Evolutionary conservation across 495 filamentous ascomycete genomes (phyloP).

Genomic region (Lentithecium fluviatile): DNA sequence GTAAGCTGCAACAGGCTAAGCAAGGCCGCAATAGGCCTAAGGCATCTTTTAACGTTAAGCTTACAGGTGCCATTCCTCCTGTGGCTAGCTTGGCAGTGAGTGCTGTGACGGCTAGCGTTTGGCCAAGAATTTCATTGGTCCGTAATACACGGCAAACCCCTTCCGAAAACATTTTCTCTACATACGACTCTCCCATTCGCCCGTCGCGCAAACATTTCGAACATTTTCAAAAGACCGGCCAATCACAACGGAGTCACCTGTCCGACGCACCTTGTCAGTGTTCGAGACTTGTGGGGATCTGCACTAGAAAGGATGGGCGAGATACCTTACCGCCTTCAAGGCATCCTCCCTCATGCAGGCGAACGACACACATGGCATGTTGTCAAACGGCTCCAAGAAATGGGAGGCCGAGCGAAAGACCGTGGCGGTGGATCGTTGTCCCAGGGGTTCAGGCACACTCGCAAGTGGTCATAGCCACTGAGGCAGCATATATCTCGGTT

Average conservation of each 20-base stretch:
- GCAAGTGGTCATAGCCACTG: neutral
- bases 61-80: neutral
- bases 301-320: neutral
- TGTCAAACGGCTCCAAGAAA: slow-evolving; percentile 1
- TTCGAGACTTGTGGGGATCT: neutral
- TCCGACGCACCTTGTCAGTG: neutral
- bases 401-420: neutral
- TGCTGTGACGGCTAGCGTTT: neutral
- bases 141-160: neutral
- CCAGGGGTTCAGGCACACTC: neutral
- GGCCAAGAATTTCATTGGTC: neutral
- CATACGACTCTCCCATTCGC: neutral
- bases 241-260: neutral
- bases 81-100: neutral
- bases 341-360: neutral
- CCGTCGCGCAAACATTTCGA: neutral
- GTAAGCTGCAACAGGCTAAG: neutral
- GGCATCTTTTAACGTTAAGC: neutral
- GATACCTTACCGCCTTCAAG: neutral
- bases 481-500: neutral
- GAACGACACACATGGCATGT: neutral
- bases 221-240: neutral
- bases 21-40: neutral
- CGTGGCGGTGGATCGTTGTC: neutral
- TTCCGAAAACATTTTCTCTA: neutral